A percentile compares a stretch with the other conserved stretches of the same genome.
Evolutionary conservation across 108 stramenopile species (phyloP).

Genomic region (Seminavis robusta): DNA sequence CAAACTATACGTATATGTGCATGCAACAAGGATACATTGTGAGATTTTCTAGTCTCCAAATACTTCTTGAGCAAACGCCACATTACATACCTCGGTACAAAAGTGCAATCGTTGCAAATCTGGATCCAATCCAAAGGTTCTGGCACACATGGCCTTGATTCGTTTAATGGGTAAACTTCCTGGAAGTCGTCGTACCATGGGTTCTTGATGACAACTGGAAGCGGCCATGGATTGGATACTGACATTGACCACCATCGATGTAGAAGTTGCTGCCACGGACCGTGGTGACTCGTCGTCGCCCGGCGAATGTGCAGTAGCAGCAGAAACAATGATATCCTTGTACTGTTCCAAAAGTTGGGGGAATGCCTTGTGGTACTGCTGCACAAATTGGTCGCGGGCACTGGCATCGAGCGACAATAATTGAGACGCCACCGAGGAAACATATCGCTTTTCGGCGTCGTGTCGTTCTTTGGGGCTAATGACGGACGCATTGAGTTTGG

Average conservation of each 20-base stretch:
- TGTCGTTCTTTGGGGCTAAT: constrained; percentile 61
- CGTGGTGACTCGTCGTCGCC: neutral
- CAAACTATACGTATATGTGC: constrained; percentile 17
- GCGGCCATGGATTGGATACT: constrained; percentile 71
- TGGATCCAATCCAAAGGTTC: constrained; percentile 72
- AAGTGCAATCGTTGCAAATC: constrained; percentile 77
- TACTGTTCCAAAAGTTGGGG: constrained; percentile 48
- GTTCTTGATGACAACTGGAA: constrained; percentile 68
- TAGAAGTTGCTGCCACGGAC: constrained; percentile 17
- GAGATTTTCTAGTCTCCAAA: neutral
- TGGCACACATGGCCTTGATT: constrained; percentile 72
- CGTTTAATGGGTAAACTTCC: constrained; percentile 66
- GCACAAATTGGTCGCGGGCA: too few relatives aligned
- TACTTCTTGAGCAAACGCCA: neutral
- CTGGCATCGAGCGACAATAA: too few relatives aligned
- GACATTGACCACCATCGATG: constrained; percentile 61
- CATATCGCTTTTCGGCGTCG: constrained; percentile 82
- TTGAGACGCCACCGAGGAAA: constrained; percentile 25
- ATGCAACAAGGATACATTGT: neutral
- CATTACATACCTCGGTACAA: constrained; percentile 38
- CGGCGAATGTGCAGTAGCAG: constrained; percentile 4
- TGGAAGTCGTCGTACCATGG: constrained; percentile 69
- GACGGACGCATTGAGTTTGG: constrained; percentile 68
- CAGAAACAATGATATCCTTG: constrained; percentile 43
- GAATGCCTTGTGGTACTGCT: constrained; percentile 7